Evolutionary conservation across 768 basidiomycete species (phyloP).

Genomic region (Coprinellus micaceus): DNA sequence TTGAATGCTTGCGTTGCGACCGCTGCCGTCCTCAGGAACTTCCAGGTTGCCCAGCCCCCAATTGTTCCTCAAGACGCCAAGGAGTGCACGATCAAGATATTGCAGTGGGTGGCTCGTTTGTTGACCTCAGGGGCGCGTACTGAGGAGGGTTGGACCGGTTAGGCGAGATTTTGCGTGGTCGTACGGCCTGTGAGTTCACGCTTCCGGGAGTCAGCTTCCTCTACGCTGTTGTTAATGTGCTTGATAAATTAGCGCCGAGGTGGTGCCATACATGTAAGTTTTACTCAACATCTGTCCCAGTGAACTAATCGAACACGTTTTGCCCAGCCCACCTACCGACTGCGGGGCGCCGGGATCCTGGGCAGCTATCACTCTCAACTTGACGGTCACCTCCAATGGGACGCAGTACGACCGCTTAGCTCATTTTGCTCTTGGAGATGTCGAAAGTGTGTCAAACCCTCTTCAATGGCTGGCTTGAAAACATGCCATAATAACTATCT

Average conservation of each 20-base stretch:
- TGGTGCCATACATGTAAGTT: conserved; percentile 55
- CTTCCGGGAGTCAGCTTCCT: no score
- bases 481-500: neutral
- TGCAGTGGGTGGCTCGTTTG: conserved; percentile 40
- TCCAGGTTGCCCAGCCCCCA: conserved; percentile 73
- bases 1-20: conserved; percentile 17
- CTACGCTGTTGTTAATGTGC: no score
- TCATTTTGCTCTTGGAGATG: conserved; percentile 72
- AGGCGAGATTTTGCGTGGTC: conserved; percentile 71
- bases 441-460: conserved; percentile 52
- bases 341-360: conserved; percentile 70
- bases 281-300: no score
- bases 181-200: conserved; percentile 52
- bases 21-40: conserved; percentile 52
- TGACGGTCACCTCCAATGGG: conserved; percentile 75
- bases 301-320: no score
- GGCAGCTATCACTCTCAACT: conserved; percentile 72
- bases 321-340: conserved; percentile 68
- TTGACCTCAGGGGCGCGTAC: no score
- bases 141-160: no score
- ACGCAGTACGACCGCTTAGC: conserved; percentile 73
- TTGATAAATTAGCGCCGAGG: conserved; percentile 45
- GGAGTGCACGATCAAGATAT: conserved; percentile 60
- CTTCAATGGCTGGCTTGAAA: neutral
- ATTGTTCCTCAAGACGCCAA: conserved; percentile 57